These are phyloP conservation scores for Asclepias syriaca DNA, from an alignment of 257 asterid species.

Conservation along the genomic window DNA sequence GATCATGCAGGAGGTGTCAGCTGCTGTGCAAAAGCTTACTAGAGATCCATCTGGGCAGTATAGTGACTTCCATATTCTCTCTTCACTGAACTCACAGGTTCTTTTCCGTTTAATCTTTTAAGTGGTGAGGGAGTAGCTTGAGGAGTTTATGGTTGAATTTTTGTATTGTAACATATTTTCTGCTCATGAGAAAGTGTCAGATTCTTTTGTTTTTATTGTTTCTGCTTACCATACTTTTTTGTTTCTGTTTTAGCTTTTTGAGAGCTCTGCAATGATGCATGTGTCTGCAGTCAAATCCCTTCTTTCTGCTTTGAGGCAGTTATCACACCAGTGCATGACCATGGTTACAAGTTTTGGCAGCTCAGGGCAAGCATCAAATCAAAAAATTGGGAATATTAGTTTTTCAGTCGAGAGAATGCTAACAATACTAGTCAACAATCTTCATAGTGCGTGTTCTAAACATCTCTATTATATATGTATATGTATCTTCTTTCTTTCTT, in stretches of 20 bases:
- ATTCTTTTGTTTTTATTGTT: not conserved
- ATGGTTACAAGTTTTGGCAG: slow-evolving; percentile 59
- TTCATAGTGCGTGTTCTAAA: slow-evolving; percentile 62
- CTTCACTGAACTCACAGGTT: slow-evolving; percentile 93
- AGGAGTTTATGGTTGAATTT: not conserved
- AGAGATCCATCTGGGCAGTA: slow-evolving; percentile 93
- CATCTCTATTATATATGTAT: not conserved
- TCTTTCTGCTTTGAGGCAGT: slow-evolving; percentile 86
- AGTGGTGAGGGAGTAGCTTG: not conserved
- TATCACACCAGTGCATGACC: slow-evolving; percentile 73
- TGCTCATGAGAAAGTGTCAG: not conserved
- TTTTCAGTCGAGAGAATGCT: slow-evolving; percentile 90
- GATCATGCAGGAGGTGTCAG: slow-evolving; percentile 70
- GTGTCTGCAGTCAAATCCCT: slow-evolving; percentile 84
- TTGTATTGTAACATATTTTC: not conserved
- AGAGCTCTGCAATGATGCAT: slow-evolving; percentile 94
- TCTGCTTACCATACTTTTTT: not conserved
- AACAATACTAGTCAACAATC: slow-evolving; percentile 79
- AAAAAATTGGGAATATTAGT: slow-evolving; percentile 71
- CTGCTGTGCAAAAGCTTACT: slow-evolving; percentile 69
- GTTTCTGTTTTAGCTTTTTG: slow-evolving; percentile 56
- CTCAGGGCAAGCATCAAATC: slow-evolving; percentile 70
- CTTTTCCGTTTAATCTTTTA: slow-evolving; percentile 10
- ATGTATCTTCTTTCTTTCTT: not conserved
- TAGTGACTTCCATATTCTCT: slow-evolving; percentile 89